These are phyloP conservation scores for Pythium coloratum DNA, from an alignment of 352 stramenopile species.

Conservation along the genomic window DNA sequence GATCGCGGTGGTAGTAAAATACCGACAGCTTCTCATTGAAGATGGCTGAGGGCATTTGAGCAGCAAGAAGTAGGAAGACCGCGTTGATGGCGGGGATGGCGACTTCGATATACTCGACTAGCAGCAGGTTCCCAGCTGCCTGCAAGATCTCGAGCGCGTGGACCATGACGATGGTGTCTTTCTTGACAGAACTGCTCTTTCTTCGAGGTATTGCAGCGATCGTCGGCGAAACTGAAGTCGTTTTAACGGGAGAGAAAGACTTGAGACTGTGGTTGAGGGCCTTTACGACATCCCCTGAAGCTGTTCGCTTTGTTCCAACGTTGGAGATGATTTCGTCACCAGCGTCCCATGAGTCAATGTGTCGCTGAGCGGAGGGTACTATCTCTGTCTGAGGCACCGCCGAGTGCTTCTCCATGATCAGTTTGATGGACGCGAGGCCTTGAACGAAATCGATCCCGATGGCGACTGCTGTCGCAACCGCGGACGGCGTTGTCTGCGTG, in stretches of 20 bases:
- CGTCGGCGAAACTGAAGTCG: background rate
- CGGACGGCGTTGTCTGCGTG: constrained; percentile 23
- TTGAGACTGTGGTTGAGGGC: background rate
- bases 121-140: constrained; percentile 11
- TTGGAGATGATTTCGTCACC: background rate
- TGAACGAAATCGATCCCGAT: constrained; percentile 21
- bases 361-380: background rate
- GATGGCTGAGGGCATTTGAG: constrained; percentile 2
- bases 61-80: constrained; percentile 10
- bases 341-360: background rate
- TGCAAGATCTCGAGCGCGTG: constrained; percentile 12
- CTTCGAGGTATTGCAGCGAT: background rate
- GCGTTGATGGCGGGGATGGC: constrained; percentile 3
- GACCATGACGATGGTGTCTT: background rate
- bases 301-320: background rate
- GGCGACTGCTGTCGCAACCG: constrained; percentile 6
- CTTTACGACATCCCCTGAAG: background rate
- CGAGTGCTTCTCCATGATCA: constrained; percentile 19
- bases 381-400: background rate
- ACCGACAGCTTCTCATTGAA: constrained; percentile 14
- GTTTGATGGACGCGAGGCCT: background rate
- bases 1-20: constrained; percentile 2
- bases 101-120: constrained; percentile 25
- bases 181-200: background rate
- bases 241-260: background rate